Percentiles rank a stretch among this genome's conserved stretches.
Conservation (phyloP, 352 stramenopile species). For the Globisporangium takayamanum region DNA sequence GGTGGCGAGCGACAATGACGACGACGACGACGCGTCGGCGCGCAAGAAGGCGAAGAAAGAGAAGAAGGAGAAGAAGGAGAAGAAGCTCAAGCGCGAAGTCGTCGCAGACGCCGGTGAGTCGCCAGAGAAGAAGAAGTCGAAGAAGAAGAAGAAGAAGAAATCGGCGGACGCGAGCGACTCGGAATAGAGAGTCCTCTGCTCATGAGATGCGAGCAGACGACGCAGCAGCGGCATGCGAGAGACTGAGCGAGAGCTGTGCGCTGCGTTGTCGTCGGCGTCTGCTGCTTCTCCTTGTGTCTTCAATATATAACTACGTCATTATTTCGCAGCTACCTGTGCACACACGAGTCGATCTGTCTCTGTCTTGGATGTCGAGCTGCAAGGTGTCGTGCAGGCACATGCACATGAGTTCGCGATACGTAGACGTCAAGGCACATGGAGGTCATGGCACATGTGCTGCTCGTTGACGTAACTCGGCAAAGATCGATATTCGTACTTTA, state of each 20-base stretch:
- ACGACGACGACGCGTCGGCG: constrained; percentile 34
- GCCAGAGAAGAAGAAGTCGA: constrained; percentile 82
- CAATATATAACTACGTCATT: constrained; percentile 19
- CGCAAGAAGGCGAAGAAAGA: constrained; percentile 65
- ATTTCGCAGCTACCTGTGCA: constrained; percentile 3
- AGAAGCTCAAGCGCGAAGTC: constrained; percentile 62
- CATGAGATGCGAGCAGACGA: neutral
- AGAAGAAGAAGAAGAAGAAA: constrained; percentile 88
- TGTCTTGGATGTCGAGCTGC: neutral
- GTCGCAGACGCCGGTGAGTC: constrained; percentile 48
- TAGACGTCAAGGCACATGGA: too few species aligned
- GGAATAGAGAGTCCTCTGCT: constrained; percentile 33
- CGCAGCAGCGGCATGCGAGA: neutral
- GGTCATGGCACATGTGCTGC: neutral
- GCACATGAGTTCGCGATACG: too few species aligned
- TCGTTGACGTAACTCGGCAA: neutral
- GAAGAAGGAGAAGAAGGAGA: constrained; percentile 77
- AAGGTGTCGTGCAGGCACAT: neutral
- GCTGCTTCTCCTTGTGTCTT: neutral
- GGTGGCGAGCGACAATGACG: constrained; percentile 14
- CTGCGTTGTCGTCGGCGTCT: neutral
- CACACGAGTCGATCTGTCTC: too few species aligned
- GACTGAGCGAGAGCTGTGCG: neutral
- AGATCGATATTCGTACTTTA: constrained; percentile 3
- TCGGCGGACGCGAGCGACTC: constrained; percentile 58